Evolutionary conservation across 2,329 filamentous ascomycete species (phyloP).

Genomic region (Hypoxylon sp.): DNA sequence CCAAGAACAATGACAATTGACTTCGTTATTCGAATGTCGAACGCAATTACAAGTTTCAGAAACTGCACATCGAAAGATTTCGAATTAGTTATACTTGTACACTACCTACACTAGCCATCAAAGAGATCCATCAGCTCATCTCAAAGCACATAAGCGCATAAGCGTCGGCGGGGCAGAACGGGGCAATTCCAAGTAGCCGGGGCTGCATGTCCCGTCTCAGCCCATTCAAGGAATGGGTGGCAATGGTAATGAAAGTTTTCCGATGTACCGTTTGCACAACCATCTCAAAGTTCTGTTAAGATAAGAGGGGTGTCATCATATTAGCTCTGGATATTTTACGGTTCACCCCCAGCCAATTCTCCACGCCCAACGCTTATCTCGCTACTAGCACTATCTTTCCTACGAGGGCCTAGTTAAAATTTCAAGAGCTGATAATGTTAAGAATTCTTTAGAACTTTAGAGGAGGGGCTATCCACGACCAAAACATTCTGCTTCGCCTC

Average conservation of each 20-base stretch:
- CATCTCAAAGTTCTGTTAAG: slow-evolving; percentile 41
- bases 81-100: neutral
- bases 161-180: slow-evolving; percentile 34
- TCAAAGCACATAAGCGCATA: slow-evolving; percentile 17
- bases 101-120: slow-evolving; percentile 6
- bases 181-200: slow-evolving; percentile 39
- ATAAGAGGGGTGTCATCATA: slow-evolving; percentile 27
- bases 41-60: neutral
- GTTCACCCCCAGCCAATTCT: slow-evolving; percentile 12
- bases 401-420: slow-evolving; percentile 18
- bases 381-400: slow-evolving; percentile 32
- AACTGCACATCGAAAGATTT: slow-evolving; percentile 1
- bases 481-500: slow-evolving; percentile 38
- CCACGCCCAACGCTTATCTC: slow-evolving; percentile 17
- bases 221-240: slow-evolving; percentile 25
- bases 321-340: slow-evolving; percentile 12
- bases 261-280: slow-evolving; percentile 26
- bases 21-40: neutral
- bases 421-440: slow-evolving; percentile 5
- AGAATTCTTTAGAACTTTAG: slow-evolving; percentile 23
- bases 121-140: slow-evolving; percentile 21
- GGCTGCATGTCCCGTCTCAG: slow-evolving; percentile 31
- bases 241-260: slow-evolving; percentile 13
- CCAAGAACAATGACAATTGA: neutral
- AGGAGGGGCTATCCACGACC: slow-evolving; percentile 24